Evolutionary conservation across 2,329 filamentous ascomycete species (phyloP).

Genomic region (Pseudohalonectria lignicola): DNA sequence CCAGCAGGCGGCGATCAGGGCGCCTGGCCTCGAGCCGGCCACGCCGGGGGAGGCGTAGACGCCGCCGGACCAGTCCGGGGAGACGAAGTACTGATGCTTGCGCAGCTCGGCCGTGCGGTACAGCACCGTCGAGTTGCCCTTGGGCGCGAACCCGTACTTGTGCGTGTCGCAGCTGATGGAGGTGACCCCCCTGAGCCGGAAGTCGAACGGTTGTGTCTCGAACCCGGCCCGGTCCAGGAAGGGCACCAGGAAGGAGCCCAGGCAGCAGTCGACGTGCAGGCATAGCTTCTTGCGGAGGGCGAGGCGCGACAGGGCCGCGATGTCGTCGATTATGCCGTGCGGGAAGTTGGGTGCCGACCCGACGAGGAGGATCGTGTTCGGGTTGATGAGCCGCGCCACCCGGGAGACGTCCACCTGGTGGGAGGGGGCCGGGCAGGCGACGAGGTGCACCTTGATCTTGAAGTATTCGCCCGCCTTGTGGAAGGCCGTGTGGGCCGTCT

Average conservation of each 20-base stretch:
- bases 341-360: conserved; percentile 96
- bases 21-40: conserved; percentile 83
- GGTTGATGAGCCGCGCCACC: conserved; percentile 78
- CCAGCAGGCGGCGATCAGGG: conserved; percentile 94
- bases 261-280: conserved; percentile 93
- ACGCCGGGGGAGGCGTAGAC: conserved; percentile 92
- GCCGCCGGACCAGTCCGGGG: conserved; percentile 87
- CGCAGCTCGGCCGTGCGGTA: conserved; percentile 75
- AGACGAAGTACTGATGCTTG: conserved; percentile 92
- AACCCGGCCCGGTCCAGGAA: conserved; percentile 92
- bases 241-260: conserved; percentile 89
- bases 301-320: conserved; percentile 70
- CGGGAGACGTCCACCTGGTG: conserved; percentile 76
- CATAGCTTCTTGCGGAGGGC: conserved; percentile 71
- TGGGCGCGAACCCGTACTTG: conserved; percentile 98
- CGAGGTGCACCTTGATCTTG: conserved; percentile 87
- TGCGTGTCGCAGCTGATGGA: conserved; percentile 96
- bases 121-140: conserved; percentile 87
- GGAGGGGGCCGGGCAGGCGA: conserved; percentile 71
- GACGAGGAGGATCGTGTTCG: conserved; percentile 87
- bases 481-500: conserved; percentile 93
- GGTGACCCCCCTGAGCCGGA: conserved; percentile 86
- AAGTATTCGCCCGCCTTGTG: conserved; percentile 93
- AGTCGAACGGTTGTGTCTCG: conserved; percentile 80
- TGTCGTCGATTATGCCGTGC: conserved; percentile 96